Conservation (phyloP, 1,284 basidiomycete genomes). For the Mycena citricolor region DNA sequence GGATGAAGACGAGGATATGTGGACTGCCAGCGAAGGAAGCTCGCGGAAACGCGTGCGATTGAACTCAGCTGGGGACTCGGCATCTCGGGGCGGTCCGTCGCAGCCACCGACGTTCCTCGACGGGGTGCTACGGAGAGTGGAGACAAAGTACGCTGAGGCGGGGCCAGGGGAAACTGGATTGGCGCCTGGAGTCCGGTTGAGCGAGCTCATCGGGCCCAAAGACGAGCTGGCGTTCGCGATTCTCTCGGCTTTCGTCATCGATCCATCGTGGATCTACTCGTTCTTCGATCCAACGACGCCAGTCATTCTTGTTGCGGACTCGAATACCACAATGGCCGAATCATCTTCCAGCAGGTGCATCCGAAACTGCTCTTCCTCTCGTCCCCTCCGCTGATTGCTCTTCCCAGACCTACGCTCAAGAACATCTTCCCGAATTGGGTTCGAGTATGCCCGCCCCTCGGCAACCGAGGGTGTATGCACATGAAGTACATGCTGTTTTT, state of each 20-base stretch:
- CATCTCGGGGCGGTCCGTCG: constrained; percentile 25
- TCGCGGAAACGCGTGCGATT: constrained; percentile 48
- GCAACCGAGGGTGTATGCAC: constrained; percentile 73
- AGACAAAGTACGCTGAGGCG: constrained; percentile 56
- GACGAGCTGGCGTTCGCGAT: constrained; percentile 69
- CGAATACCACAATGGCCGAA: constrained; percentile 50
- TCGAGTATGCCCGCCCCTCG: constrained; percentile 62
- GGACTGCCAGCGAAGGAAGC: constrained; percentile 34
- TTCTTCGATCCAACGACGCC: constrained; percentile 69
- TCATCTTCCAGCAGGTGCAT: background rate
- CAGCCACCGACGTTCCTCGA: constrained; percentile 55
- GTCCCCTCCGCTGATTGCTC: background rate
- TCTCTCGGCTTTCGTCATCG: constrained; percentile 64
- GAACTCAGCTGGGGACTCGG: constrained; percentile 22
- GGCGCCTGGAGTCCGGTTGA: constrained; percentile 25
- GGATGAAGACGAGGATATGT: constrained; percentile 33
- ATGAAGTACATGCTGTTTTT: constrained; percentile 38
- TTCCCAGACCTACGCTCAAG: constrained; percentile 46
- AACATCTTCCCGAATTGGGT: constrained; percentile 75
- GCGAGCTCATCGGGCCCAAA: constrained; percentile 58
- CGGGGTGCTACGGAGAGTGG: constrained; percentile 73
- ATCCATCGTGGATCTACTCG: constrained; percentile 66
- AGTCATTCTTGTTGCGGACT: constrained; percentile 57
- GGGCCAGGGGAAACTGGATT: constrained; percentile 50
- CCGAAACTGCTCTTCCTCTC: too few species aligned